These are phyloP conservation scores for Aspergillaceae sp. DNA, from an alignment of 2,329 filamentous ascomycete species.

Conservation along the genomic window DNA sequence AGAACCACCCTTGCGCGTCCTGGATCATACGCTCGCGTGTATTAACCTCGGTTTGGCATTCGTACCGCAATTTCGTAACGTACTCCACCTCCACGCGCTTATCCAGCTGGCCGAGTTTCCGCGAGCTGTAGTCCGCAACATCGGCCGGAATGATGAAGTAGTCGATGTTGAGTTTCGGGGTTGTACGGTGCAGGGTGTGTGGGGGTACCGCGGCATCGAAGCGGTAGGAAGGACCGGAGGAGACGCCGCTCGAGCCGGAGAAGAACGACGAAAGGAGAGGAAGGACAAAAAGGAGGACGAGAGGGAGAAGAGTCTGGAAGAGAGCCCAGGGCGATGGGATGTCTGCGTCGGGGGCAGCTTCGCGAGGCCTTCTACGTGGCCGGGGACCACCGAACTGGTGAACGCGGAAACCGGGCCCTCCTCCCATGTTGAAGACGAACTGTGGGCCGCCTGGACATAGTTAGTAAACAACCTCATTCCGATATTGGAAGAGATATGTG, in stretches of 20 bases:
- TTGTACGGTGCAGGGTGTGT: constrained; percentile 65
- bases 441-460: constrained; percentile 56
- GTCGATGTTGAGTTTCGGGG: constrained; percentile 60
- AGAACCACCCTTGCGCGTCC: constrained; percentile 81
- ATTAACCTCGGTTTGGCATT: constrained; percentile 67
- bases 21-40: constrained; percentile 60
- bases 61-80: constrained; percentile 55
- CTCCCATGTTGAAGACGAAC: constrained; percentile 92
- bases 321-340: constrained; percentile 45
- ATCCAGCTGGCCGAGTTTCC: constrained; percentile 68
- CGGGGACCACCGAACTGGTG: constrained; percentile 85
- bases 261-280: constrained; percentile 77
- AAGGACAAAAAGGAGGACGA: constrained; percentile 81
- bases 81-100: constrained; percentile 66
- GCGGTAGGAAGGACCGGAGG: constrained; percentile 60
- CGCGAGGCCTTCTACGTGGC: constrained; percentile 66
- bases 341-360: constrained; percentile 45
- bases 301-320: constrained; percentile 70
- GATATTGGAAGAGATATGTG: not conserved
- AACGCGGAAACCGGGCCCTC: constrained; percentile 81
- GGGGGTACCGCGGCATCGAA: constrained; percentile 65
- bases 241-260: constrained; percentile 41
- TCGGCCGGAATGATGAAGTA: constrained; percentile 82
- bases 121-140: constrained; percentile 58
- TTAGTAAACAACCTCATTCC: not conserved